Percentiles rank a stretch among this genome's conserved stretches.
Conservation (phyloP, 139 green algal genomes). For the Mesostigma viride region DNA sequence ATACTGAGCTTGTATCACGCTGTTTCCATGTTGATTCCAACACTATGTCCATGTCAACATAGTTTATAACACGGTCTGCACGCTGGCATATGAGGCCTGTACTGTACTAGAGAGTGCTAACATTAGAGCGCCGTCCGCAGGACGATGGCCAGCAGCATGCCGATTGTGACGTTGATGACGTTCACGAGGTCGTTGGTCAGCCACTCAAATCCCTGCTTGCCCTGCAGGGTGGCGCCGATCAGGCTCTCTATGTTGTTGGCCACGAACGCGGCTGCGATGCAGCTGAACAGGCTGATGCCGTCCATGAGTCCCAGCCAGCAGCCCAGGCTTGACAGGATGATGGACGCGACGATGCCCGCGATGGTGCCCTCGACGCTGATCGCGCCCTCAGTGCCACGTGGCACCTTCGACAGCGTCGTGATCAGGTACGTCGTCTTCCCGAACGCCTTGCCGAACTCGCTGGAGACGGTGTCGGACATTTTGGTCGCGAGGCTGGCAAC, state of each 20-base stretch:
- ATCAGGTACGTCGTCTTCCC: conserved; percentile 69
- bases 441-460: conserved; percentile 91
- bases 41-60: no score
- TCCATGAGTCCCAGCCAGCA: not conserved
- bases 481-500: conserved; percentile 76
- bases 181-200: conserved; percentile 95
- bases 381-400: conserved; percentile 86
- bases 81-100: no score
- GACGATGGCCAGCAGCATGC: conserved; percentile 36
- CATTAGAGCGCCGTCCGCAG: no score
- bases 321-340: conserved; percentile 40
- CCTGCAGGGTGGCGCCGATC: conserved; percentile 73
- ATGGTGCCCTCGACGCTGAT: conserved; percentile 84
- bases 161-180: conserved; percentile 80
- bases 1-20: no score
- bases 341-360: conserved; percentile 57
- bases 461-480: conserved; percentile 84
- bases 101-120: no score
- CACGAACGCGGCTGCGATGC: conserved; percentile 44
- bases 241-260: conserved; percentile 84
- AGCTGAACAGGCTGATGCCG: not conserved
- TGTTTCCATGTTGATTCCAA: no score
- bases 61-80: no score
- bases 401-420: conserved; percentile 45
- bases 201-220: conserved; percentile 32